Base-by-base conservation (phyloP, 805 yeast species). In the Saccharomycopsis sp. region DNA sequence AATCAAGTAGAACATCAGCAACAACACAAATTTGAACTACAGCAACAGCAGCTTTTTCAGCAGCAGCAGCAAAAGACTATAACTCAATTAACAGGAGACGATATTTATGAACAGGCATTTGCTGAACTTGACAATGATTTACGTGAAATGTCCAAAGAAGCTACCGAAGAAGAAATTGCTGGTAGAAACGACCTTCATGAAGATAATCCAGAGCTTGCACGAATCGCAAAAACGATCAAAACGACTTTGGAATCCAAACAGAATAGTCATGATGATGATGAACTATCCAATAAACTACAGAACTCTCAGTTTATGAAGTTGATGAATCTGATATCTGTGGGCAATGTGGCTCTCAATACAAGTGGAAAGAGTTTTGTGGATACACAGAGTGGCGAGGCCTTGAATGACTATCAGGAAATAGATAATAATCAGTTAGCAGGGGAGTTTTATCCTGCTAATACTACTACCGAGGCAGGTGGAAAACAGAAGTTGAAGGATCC, bases 221-320 rank as follows among this genome's bases (percentile, higher is more conserved):
- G 68, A 41, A 77, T 76, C 9, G 72, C 71, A 29, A 62, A 65
- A 44, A 65, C 73, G 3, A 76, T 76, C 79, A 61, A 69, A n/a
- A 64, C 66, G 24, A 63, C 70, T 0, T 65, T 70, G 29, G 57
- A 61, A 18, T 62, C 59, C 41, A 53, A 57, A 34, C 48, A 16
- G 48, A 29, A 29, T 12, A 29, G 37, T 29, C 54, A 62, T 5
- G 61, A 67, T 1, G 68, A 75, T 14, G 57, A 58, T 2, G 65
- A 66, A 14, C 73, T 78, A 1, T 62, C 66, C 1, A 53, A 58
- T 24, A 76, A 76, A 61, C 75, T 76, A 62, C 68, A 70, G 62
- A 71, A 73, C 54, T 73, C 77, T 7, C 68, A 68, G 16, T 77
- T 77, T 56, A 63, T 77, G 56, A 73, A 73, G 56, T 64, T 77